phyloP scores from a whole-genome alignment of 768 basidiomycete genomes.

The Tubosaeta brunneosetosa region DNA sequence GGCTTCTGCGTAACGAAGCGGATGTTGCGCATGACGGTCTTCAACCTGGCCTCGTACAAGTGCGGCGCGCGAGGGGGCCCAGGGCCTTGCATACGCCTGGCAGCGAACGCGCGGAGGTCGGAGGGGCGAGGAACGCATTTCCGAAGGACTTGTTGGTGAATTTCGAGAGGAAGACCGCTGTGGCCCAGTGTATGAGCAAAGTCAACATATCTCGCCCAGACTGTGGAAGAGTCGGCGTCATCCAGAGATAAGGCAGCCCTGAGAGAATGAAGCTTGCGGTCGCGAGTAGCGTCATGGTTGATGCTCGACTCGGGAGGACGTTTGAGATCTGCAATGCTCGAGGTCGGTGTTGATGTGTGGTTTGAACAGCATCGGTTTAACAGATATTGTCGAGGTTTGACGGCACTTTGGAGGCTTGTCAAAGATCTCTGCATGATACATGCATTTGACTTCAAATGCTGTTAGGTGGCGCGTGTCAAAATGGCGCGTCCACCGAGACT shows the following conservation, averaged over 20 bases:
- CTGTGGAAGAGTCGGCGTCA: constrained; percentile 39
- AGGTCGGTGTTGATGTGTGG: constrained; percentile 6
- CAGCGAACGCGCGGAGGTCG: constrained; percentile 42
- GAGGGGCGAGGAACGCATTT: constrained; percentile 51
- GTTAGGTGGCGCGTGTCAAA: not conserved
- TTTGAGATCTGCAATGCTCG: constrained; percentile 2
- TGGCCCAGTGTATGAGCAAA: constrained; percentile 46
- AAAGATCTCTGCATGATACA: constrained; percentile 23
- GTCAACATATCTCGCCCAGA: constrained; percentile 64
- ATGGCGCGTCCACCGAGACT: not conserved
- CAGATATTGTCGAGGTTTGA: constrained; percentile 5
- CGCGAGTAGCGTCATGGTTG: constrained; percentile 8
- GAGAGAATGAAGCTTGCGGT: constrained; percentile 28
- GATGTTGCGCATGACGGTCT: constrained; percentile 66
- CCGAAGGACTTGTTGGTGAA: constrained; percentile 68
- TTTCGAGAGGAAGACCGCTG: constrained; percentile 51
- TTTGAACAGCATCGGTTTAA: constrained; percentile 7
- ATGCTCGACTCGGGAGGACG: constrained; percentile 3
- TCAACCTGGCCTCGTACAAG: constrained; percentile 62
- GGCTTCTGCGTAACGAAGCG: constrained; percentile 42
- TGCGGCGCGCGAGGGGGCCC: constrained; percentile 40
- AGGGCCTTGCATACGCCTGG: constrained; percentile 38
- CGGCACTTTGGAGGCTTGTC: constrained; percentile 13
- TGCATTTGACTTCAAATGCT: constrained; percentile 10
- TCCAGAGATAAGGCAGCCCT: constrained; percentile 27